These are phyloP conservation scores for Solanum hybrid DNA, from an alignment of 305 asterid genomes.

Conservation along the genomic window DNA sequence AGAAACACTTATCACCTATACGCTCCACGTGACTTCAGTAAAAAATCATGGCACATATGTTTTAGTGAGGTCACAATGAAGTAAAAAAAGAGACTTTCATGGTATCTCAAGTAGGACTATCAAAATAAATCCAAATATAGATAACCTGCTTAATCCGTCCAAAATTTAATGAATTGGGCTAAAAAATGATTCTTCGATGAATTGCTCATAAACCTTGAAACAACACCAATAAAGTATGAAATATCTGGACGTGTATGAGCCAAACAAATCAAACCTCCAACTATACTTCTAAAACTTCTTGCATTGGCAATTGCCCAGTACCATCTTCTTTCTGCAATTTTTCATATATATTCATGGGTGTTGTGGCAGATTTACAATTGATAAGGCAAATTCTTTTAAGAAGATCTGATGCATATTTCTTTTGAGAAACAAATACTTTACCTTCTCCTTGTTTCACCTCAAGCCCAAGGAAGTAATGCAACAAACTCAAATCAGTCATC, in stretches of 20 bases:
- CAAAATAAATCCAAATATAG: not conserved
- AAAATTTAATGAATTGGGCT: not conserved
- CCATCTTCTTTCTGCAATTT: not conserved
- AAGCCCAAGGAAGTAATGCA: not conserved
- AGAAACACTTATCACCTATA: not conserved
- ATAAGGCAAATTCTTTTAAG: too few species aligned
- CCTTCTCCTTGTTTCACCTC: not conserved
- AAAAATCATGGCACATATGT: not conserved
- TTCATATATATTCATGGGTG: not conserved
- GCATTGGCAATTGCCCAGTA: not conserved
- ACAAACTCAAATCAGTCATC: not conserved
- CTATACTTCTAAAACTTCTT: not conserved
- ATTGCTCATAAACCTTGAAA: not conserved
- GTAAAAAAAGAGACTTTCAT: not conserved
- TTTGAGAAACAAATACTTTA: not conserved
- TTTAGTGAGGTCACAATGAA: not conserved
- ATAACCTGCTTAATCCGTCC: not conserved
- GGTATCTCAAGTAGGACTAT: not conserved
- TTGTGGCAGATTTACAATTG: not conserved
- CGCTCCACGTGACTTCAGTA: not conserved
- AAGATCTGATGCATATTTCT: not conserved
- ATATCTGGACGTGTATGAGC: not conserved
- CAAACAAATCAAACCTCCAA: not conserved
- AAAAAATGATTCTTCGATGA: slow-evolving; percentile 16
- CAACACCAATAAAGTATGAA: not conserved